Evolutionary conservation across 768 basidiomycete species (phyloP).

Genomic region (Boletales sp.): DNA sequence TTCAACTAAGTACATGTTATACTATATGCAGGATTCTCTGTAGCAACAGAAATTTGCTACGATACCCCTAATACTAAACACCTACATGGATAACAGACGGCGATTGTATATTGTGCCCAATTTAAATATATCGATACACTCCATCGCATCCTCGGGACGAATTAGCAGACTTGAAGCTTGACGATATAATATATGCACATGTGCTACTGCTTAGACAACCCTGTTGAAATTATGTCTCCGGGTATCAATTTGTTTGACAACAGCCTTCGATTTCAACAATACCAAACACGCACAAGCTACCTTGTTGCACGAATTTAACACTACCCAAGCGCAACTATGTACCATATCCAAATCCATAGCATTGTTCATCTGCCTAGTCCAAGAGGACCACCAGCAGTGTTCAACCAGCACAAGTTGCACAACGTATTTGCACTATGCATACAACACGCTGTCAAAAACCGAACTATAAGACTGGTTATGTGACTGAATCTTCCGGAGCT

Average conservation of each 20-base stretch:
- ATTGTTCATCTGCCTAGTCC: constrained; percentile 4
- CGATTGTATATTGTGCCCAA: too few relatives aligned
- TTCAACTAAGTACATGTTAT: too few relatives aligned
- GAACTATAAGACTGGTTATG: constrained; percentile 7
- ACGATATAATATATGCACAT: too few relatives aligned
- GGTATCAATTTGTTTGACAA: constrained; percentile 8
- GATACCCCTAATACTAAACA: too few relatives aligned
- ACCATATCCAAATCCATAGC: constrained; percentile 19
- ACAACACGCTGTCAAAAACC: constrained; percentile 2
- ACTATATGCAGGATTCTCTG: too few relatives aligned
- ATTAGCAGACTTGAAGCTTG: too few relatives aligned
- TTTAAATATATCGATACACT: too few relatives aligned
- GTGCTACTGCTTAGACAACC: too few relatives aligned
- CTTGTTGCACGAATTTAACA: neutral
- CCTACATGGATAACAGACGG: too few relatives aligned
- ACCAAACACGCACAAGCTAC: constrained; percentile 9
- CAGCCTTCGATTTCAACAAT: constrained; percentile 9
- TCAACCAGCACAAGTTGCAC: neutral
- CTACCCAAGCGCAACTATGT: constrained; percentile 4
- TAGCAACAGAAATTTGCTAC: too few relatives aligned
- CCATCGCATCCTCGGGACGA: too few relatives aligned
- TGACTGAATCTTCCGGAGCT: constrained; percentile 7
- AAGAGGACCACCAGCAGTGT: neutral
- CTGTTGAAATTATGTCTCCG: too few relatives aligned
- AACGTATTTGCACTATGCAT: neutral